Evolutionary conservation across 2,329 filamentous ascomycete species (phyloP).

Genomic region (Colletotrichum karsti): DNA sequence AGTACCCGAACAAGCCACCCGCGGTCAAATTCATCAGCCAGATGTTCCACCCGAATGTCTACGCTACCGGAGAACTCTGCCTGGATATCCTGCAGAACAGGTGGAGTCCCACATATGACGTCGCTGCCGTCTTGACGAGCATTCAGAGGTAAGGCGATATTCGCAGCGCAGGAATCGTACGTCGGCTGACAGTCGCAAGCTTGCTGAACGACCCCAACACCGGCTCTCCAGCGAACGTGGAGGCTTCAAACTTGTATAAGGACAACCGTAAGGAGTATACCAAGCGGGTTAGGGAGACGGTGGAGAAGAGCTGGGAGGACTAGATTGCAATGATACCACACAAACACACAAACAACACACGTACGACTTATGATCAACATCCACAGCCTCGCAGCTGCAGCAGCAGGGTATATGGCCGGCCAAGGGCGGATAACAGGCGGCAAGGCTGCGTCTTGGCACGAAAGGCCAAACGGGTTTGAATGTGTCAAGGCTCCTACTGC

Average conservation of each 20-base stretch:
- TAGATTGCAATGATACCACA: constrained; percentile 45
- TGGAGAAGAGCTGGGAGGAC: constrained; percentile 99
- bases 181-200: constrained; percentile 56
- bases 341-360: constrained; percentile 2
- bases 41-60: constrained; percentile 99
- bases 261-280: constrained; percentile 97
- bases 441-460: constrained; percentile 7
- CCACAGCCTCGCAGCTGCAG: not conserved
- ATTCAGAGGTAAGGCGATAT: constrained; percentile 80
- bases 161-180: not conserved
- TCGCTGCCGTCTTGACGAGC: constrained; percentile 94
- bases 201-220: constrained; percentile 98
- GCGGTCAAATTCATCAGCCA: constrained; percentile 98
- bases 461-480: not conserved
- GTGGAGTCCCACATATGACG: constrained; percentile 99
- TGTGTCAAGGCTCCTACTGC: not conserved
- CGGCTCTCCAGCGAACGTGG: constrained; percentile 96
- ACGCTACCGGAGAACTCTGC: constrained; percentile 95
- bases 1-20: constrained; percentile 98
- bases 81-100: constrained; percentile 97
- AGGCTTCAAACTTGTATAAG: constrained; percentile 98
- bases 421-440: not conserved
- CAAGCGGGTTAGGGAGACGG: constrained; percentile 93
- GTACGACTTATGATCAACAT: constrained; percentile 24
- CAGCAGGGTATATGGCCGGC: constrained; percentile 10